A percentile compares a stretch with the other conserved stretches of the same genome.
phyloP scores from a whole-genome alignment of 345 rosid species.

The Hevea brasiliensis region DNA sequence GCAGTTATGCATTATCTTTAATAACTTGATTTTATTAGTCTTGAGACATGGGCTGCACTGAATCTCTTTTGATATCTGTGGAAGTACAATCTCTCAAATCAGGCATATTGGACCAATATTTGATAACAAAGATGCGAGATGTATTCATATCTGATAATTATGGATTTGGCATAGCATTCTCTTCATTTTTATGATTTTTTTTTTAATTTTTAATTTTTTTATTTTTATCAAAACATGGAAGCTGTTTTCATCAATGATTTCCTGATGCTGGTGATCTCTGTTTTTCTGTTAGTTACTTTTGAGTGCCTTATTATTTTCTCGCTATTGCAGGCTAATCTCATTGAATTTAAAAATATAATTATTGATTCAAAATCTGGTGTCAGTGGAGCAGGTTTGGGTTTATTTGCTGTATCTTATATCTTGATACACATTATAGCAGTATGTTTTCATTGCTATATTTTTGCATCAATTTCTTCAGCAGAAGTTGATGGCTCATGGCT shows the following conservation, averaged over 20 bases:
- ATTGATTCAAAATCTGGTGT: constrained; percentile 95
- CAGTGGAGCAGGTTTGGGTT: constrained; percentile 88
- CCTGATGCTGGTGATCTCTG: background rate
- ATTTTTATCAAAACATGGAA: no score
- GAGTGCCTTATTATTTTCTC: constrained; percentile 8
- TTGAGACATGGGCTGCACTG: no score
- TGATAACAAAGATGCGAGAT: no score
- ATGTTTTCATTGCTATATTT: background rate
- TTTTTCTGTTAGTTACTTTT: background rate
- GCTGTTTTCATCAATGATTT: background rate
- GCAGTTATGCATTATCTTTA: background rate
- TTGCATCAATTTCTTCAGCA: constrained; percentile 14
- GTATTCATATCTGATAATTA: no score
- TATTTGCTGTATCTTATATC: constrained; percentile 7
- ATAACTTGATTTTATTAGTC: no score
- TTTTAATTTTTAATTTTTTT: background rate
- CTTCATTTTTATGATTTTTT: constrained; percentile 2
- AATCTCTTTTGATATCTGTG: no score
- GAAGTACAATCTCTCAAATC: no score
- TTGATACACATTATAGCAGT: background rate
- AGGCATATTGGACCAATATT: no score
- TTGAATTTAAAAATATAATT: constrained; percentile 62
- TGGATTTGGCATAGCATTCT: no score
- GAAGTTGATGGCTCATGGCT: constrained; percentile 8
- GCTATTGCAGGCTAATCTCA: constrained; percentile 69